Percentiles rank a stretch among this genome's conserved stretches.
phyloP scores from a whole-genome alignment of 2,329 filamentous ascomycete genomes.

The Hypoxylon rubiginosum region DNA sequence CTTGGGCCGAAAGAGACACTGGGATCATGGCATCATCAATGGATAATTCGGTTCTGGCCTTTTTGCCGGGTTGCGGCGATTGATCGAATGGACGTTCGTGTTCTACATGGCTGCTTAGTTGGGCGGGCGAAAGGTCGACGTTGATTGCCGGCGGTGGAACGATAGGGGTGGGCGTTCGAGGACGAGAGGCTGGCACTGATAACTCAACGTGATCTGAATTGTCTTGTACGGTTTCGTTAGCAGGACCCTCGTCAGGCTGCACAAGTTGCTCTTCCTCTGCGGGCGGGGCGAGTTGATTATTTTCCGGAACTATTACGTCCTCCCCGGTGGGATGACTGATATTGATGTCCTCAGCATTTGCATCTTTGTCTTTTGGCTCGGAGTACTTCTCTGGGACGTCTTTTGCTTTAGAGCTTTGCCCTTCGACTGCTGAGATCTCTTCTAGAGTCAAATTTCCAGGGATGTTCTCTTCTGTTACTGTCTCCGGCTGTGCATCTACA shows the following conservation, averaged over 20 bases:
- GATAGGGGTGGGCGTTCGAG: conserved; percentile 34
- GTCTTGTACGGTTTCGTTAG: conserved; percentile 23
- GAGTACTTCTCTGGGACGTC: conserved; percentile 46
- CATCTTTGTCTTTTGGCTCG: conserved; percentile 41
- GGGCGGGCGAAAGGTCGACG: conserved; percentile 53
- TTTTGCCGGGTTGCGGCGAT: conserved; percentile 54
- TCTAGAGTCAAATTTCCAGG: conserved; percentile 34
- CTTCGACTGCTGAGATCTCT: conserved; percentile 41
- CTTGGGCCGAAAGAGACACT: conserved; percentile 47
- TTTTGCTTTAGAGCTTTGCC: conserved; percentile 44
- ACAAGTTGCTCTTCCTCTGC: conserved; percentile 27
- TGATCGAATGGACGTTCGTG: conserved; percentile 57
- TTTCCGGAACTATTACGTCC: conserved; percentile 25
- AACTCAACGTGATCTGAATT: conserved; percentile 23
- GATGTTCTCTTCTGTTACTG: conserved; percentile 31
- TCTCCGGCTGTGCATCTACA: conserved; percentile 26
- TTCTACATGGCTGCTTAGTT: conserved; percentile 52
- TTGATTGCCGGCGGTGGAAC: conserved; percentile 31
- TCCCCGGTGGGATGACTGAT: conserved; percentile 29
- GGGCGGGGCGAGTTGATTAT: conserved; percentile 19
- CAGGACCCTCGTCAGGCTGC: conserved; percentile 22
- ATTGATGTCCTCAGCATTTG: conserved; percentile 37
- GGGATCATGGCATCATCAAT: conserved; percentile 46
- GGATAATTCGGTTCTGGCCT: conserved; percentile 49
- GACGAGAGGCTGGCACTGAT: conserved; percentile 27